phyloP scores from a whole-genome alignment of 306 rosid genomes.

The apple (Malus domestica) region ASM211411v1 NC_041797.1:35999001-35999500 shows the following conservation, averaged over 20 bases:
- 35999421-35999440: not conserved
- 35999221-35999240: not conserved
- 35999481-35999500: not conserved
- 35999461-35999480: not conserved
- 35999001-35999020: not conserved
- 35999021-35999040: not conserved
- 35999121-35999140: not conserved
- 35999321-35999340: not conserved
- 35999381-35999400: not conserved
- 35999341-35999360: not conserved
- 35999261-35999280: not conserved
- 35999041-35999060: not conserved
- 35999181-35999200: not conserved
- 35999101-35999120: not conserved
- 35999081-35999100: not conserved
- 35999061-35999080: not conserved
- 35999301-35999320: not conserved
- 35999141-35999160: not conserved
- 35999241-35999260: not conserved
- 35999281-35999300: not conserved
- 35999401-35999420: not conserved
- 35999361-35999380: not conserved
- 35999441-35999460: not conserved
- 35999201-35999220: not conserved
- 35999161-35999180: not conserved